Percentiles rank a stretch among this genome's conserved stretches.
Conservation (phyloP, 2,329 filamentous ascomycete genomes). For the Arachnomyces sp. region DNA sequence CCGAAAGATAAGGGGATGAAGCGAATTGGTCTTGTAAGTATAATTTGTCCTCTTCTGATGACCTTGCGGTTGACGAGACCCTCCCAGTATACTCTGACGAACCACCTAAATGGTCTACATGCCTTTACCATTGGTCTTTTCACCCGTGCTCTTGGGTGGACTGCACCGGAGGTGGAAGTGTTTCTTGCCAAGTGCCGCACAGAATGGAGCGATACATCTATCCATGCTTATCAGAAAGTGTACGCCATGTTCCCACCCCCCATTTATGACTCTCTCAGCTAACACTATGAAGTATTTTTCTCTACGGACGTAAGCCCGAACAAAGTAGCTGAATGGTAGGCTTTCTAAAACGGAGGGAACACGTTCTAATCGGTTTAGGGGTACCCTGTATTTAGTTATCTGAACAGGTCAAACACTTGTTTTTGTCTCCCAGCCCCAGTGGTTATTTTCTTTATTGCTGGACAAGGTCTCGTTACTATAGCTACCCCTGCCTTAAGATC, state of each 20-base stretch:
- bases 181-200: slow-evolving; percentile 13
- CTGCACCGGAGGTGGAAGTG: slow-evolving; percentile 12
- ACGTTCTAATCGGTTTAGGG: too few species aligned
- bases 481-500: too few species aligned
- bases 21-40: neutral
- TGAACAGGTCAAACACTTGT: too few species aligned
- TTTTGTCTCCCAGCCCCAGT: too few species aligned
- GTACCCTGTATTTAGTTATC: too few species aligned
- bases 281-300: neutral
- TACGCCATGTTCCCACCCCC: slow-evolving; percentile 1
- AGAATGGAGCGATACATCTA: slow-evolving; percentile 13
- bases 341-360: too few species aligned
- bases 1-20: slow-evolving; percentile 15
- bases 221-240: slow-evolving; percentile 16
- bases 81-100: slow-evolving; percentile 10
- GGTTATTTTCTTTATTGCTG: too few species aligned
- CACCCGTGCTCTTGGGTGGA: slow-evolving; percentile 14
- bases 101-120: slow-evolving; percentile 14
- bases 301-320: slow-evolving; percentile 4
- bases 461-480: too few species aligned
- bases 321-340: too few species aligned
- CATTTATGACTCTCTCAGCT: neutral
- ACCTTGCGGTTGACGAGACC: neutral
- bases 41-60: neutral
- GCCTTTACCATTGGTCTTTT: slow-evolving; percentile 15